These are phyloP conservation scores for Pseudodiploospora longispora DNA, from an alignment of 2,329 filamentous ascomycete genomes.

Conservation along the genomic window DNA sequence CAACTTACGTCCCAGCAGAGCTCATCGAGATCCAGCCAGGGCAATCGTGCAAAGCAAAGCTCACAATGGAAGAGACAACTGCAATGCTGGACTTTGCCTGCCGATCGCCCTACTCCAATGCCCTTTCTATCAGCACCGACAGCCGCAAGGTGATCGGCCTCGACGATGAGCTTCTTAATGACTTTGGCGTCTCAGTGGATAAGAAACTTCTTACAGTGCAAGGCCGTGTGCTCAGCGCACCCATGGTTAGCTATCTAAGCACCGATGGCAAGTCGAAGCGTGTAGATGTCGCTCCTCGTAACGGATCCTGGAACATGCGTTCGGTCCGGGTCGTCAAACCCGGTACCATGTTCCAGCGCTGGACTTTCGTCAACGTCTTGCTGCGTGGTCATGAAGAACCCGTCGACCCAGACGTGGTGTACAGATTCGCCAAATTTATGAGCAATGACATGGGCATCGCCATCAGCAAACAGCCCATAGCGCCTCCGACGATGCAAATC, in stretches of 20 bases:
- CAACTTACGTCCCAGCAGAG: slow-evolving; percentile 60
- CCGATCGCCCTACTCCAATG: slow-evolving; percentile 57
- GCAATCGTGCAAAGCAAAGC: slow-evolving; percentile 53
- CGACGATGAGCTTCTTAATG: slow-evolving; percentile 34
- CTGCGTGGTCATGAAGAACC: slow-evolving; percentile 1
- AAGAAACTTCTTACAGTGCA: slow-evolving; percentile 60
- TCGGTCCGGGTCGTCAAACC: slow-evolving; percentile 46
- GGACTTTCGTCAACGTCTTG: slow-evolving; percentile 41
- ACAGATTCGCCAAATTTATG: slow-evolving; percentile 30
- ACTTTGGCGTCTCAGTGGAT: slow-evolving; percentile 57
- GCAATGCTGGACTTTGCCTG: slow-evolving; percentile 68
- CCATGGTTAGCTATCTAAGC: slow-evolving; percentile 50
- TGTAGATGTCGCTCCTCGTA: slow-evolving; percentile 23
- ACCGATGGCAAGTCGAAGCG: slow-evolving; percentile 14
- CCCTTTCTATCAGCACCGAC: slow-evolving; percentile 51
- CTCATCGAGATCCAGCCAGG: slow-evolving; percentile 55
- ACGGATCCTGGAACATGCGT: slow-evolving; percentile 65
- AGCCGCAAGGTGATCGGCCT: slow-evolving; percentile 53
- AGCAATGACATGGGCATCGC: slow-evolving; percentile 28
- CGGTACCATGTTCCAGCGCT: slow-evolving; percentile 36
- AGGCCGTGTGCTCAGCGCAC: slow-evolving; percentile 58
- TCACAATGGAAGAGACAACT: slow-evolving; percentile 53
- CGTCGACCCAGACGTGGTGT: slow-evolving; percentile 16
- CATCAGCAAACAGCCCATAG: slow-evolving; percentile 20
- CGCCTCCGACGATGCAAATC: slow-evolving; percentile 7